phyloP scores from a whole-genome alignment of 495 filamentous ascomycete species.

The Penicillium silybi region DNA sequence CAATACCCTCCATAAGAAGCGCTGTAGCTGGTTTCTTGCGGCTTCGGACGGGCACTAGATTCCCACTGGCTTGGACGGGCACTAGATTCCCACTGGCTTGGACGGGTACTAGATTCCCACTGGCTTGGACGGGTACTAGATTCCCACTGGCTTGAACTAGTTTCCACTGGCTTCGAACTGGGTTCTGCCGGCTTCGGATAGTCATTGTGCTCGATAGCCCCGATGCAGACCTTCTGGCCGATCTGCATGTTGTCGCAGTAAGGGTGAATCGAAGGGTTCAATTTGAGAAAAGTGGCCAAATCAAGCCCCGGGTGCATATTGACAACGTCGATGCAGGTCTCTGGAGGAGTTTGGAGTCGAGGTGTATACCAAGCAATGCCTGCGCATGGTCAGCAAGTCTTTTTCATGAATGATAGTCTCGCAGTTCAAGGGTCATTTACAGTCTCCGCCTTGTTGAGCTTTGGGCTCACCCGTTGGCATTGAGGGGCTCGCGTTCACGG shows the following conservation, averaged over 20 bases:
- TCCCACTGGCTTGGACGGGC: too few species aligned
- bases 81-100: too few species aligned
- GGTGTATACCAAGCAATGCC: not conserved
- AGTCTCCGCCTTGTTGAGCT: not conserved
- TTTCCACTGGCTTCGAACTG: too few species aligned
- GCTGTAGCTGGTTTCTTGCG: too few species aligned
- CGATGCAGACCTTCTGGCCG: not conserved
- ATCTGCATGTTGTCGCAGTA: constrained; percentile 3
- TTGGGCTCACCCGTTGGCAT: not conserved
- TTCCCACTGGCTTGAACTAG: too few species aligned
- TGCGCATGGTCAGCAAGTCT: not conserved
- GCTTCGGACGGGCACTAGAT: too few species aligned
- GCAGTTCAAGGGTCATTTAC: not conserved
- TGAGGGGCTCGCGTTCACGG: not conserved
- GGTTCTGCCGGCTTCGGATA: not conserved
- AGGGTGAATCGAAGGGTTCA: constrained; percentile 3
- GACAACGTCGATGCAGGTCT: constrained; percentile 4
- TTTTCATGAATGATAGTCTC: not conserved
- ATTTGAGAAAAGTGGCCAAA: constrained; percentile 1
- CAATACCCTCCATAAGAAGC: too few species aligned
- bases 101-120: too few species aligned
- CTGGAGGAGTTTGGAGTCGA: not conserved
- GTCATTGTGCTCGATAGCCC: not conserved
- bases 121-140: too few species aligned
- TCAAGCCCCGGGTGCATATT: constrained; percentile 4